Evolutionary conservation across 805 yeast genomes (phyloP), one percentile per base, ranked within the genome.

Genomic region (Starmerella vitae): DNA sequence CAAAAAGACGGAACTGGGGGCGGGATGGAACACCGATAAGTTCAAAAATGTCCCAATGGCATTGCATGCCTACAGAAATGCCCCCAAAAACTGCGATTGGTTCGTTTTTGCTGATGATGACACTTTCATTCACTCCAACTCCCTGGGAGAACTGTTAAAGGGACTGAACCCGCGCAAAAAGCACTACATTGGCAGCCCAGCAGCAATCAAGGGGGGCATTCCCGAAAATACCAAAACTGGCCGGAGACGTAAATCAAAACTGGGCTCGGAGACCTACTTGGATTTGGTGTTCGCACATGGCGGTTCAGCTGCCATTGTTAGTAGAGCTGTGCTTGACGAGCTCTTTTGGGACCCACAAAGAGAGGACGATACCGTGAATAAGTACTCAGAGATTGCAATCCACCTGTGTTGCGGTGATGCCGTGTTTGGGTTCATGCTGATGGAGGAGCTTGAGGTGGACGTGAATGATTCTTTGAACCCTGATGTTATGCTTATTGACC

Each of bases 1-100:
- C 43, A 39, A 34, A 51, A 49, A 34, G 14, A 39, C 39, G 24
- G 17, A 10, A 2, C 19, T 24, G 5, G 35, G 24, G 15, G 42
- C 39, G 4, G 54, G 54, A 26, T 60, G 64, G 63, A 48, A 45
- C n/a, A 45, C 47, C 8, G 66, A 62, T 46, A 52, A 54, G 43
- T 62, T 47, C 51, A 62, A 62, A 47, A 59, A 57, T 41, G 17
- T 62, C 18, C 65, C 64, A 14, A 57, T 59, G 61, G 50, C 61
- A 14, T 44, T 48, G 5, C 60, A 62, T 35, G 66, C 65, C 8
- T 62, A 44, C 43, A 38, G 42, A 3, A 42, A 41, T 25, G 51
- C 54, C 10, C 60, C 61, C 14, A 39, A 49, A 22, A 34, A 43
- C 26, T 24, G 27, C 25, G 57, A 59, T 30, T 62, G 66, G 66